Conservation (phyloP, 2,329 filamentous ascomycete genomes). For the Fusarium sp. region DNA sequence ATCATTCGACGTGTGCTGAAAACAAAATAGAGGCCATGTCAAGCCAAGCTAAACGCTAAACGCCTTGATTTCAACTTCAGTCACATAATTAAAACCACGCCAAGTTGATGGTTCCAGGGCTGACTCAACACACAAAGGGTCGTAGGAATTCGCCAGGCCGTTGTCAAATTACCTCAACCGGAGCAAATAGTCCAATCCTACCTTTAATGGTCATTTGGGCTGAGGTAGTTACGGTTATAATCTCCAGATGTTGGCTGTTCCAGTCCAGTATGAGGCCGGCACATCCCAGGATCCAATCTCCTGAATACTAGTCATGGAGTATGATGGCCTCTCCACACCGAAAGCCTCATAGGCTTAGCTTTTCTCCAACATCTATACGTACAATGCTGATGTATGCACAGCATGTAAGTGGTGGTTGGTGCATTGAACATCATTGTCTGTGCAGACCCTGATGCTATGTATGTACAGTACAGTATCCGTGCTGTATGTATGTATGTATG, state of each 20-base stretch:
- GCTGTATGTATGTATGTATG: not conserved
- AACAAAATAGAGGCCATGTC: not conserved
- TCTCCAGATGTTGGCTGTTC: conserved; percentile 2
- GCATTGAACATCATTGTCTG: conserved; percentile 39
- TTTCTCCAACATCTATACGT: not conserved
- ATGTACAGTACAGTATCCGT: not conserved
- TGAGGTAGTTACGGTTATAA: not conserved
- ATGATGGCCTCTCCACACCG: conserved; percentile 12
- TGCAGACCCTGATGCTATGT: conserved; percentile 29
- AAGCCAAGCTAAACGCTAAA: not conserved
- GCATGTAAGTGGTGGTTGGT: conserved; percentile 17
- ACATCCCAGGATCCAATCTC: conserved; percentile 18
- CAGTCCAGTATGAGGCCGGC: not conserved
- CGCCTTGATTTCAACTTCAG: not conserved
- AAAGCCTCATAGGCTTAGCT: conserved; percentile 14
- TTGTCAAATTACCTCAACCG: not conserved
- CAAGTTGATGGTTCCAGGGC: not conserved
- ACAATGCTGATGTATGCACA: not conserved
- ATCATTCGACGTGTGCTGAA: not conserved
- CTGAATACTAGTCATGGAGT: conserved; percentile 17
- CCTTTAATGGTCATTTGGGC: conserved; percentile 1
- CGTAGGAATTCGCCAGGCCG: not conserved
- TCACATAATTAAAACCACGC: not conserved
- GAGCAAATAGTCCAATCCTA: too few species aligned
- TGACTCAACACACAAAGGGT: not conserved